Base-by-base conservation (phyloP, 2,329 filamentous ascomycete species). In the Peltaster fructicola region DNA sequence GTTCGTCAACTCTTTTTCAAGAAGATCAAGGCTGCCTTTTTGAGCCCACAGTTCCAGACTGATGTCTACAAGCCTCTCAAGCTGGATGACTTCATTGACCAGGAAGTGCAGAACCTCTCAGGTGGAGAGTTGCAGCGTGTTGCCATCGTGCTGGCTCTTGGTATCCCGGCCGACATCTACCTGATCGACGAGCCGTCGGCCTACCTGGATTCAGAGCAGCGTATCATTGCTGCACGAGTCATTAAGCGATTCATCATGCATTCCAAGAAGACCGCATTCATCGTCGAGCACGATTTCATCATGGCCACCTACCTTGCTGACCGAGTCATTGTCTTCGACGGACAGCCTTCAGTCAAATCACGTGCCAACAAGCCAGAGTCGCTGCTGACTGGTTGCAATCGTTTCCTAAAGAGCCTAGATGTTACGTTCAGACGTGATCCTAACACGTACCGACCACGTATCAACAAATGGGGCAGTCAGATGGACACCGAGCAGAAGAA, bases 241-340 rank as follows among this genome's bases (percentile, higher is more conserved):
- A 98, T 98, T 62, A 98, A 98, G 67, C 77, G 88, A 39, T 98
- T 91, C 67, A 98, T 98, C 57, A 98, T 98, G 88, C 85, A 98
- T 63, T 74, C 82, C 44, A 95, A 95, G 73, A 95, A 95, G 71
- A 98, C 88, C 1, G 88, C 88, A 24, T 98, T 98, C 53, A 73
- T 98, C 40, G 85, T 98, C 51, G 88, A 98, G 72, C 88, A 98
- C 76, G 88, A 98, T 67, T 95, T 98, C 63, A 92, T 95, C 61
- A 93, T 95, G 84, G 70, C 71, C 19, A 76, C 71, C 20, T 76
- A 76, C 47, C 63, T 76, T 22, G 71, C 88, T 22, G 90, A 98
- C 48, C 79, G 88, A 39, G 88, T 98, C 53, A 98, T 98, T 47
- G 88, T 98, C 47, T 98, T 98, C 47, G 88, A 95, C 48, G 88